phyloP scores from a whole-genome alignment of 805 yeast species.

The Candida taoyuanica region DNA sequence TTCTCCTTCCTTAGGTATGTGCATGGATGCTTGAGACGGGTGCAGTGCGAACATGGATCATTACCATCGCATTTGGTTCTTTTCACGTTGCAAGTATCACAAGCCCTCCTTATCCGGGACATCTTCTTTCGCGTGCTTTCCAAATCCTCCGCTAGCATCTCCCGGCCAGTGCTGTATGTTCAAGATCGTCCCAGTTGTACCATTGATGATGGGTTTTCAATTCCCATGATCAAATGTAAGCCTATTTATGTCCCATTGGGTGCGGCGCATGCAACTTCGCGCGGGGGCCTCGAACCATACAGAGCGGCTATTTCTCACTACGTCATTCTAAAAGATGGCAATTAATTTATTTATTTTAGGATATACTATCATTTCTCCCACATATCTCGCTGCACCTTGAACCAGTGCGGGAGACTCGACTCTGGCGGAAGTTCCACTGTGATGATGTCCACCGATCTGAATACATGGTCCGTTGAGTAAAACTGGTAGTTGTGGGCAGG shows the following conservation, averaged over 20 bases:
- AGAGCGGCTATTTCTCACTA: too few species aligned
- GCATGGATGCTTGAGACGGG: constrained; percentile 30
- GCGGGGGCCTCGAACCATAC: too few species aligned
- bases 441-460: constrained; percentile 18
- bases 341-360: too few species aligned
- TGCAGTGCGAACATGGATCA: constrained; percentile 41
- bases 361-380: constrained; percentile 55
- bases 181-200: too few species aligned
- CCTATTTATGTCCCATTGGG: too few species aligned
- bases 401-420: constrained; percentile 71
- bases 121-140: constrained; percentile 16
- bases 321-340: too few species aligned
- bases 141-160: too few species aligned
- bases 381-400: constrained; percentile 51
- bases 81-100: constrained; percentile 43
- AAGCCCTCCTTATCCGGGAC: constrained; percentile 34
- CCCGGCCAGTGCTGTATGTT: too few species aligned
- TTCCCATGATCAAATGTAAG: too few species aligned
- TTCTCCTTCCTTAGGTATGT: constrained; percentile 40
- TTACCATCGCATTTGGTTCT: constrained; percentile 47
- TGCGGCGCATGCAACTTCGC: too few species aligned
- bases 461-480: constrained; percentile 17
- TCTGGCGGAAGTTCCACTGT: constrained; percentile 48
- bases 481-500: constrained; percentile 14
- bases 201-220: too few species aligned